Base-by-base conservation (phyloP, 345 rosid genomes). In the Pistacia integerrima region DNA sequence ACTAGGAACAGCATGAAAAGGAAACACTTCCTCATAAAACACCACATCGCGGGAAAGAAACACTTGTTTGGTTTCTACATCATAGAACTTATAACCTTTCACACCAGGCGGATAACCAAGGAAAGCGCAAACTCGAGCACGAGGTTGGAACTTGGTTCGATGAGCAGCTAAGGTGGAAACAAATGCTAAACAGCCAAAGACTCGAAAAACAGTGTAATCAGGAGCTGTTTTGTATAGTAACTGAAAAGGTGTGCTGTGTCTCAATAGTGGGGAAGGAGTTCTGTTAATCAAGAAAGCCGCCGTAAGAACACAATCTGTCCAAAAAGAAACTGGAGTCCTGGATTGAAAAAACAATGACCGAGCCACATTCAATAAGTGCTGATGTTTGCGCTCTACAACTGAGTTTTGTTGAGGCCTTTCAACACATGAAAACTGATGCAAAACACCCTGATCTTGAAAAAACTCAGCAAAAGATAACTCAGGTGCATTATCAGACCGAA, bases 51-150 rank as follows among this genome's bases (percentile, higher is more conserved):
- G 2, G 3, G 70, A 67, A 5, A 46, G 0, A 67, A 67, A 46
- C 0, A 17, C 4, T 5, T 46, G 17, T 11, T 67, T 67, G 8
- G 55, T n/a, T 5, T 7, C 20, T 10, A 41, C 17, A 10, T 67
- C 70, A 67, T 67, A 67, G 5, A 67, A 3, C 56, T 18, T 67
- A 13, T 67, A 67, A 1, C 70, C 70, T 46, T 46, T 67, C 11
- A 67, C 7, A n/a, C 56, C 17, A n/a, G 56, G 35, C 44, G 70
- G 33, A 46, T 67, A 67, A 7, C 56, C 18, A 8, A 46, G 5
- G 20, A 66, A 67, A 5, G 20, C 14, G n/a, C 35, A 67, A 16
- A 28, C 3, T 7, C 4, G 12, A 4, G 69, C 11, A 3, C 12
- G 5, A 4, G 69, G 51, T 0, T 38, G 0, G 8, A 65, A 65